Base-by-base conservation (phyloP, 768 basidiomycete genomes). In the Daedaleopsis nitida region DNA sequence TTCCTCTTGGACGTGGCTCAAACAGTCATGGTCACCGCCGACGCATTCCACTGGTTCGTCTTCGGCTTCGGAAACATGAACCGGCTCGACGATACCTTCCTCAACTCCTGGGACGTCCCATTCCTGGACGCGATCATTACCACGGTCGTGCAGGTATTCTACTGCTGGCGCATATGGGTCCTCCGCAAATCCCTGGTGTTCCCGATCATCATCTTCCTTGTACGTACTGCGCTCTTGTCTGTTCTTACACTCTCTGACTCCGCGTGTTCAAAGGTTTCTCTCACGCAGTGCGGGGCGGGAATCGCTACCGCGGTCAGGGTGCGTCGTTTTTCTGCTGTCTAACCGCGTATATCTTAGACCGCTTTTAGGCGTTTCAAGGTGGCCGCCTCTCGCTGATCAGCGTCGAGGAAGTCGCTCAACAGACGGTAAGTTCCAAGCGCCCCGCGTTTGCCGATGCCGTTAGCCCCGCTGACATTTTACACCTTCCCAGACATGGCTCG, bases 121-220 rank as follows among this genome's bases (percentile, higher is more conserved):
- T 34, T 61, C 43, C 45, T 61, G 54, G 27, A 43, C 24, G 55
- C 45, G 14, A 19, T 61, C 23, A 45, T 61, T 2, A 19, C 59
- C 24, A 44, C 53, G 34, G n/a, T 61, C 43, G 55, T 61, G 7
- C 59, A 61, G 39, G 56, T 42, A 8, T 56, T 55, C 54, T 61
- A 48, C 34, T 55, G 44, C 47, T 61, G 59, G 59, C 47, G 59
- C 21, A 61, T 61, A 11, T 61, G 45, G 19, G 48, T 37, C 21
- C 47, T 62, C 7, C 21, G 45, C 1, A 32, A 38, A 34, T 50
- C 60, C 10, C 39, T 21, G 2, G 24, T 62, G 12, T 21, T 62
- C 14, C 47, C 47, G 12, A 21, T 48, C 47, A 4, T 48, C 21
- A 48, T 48, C 23, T 43, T 43, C 12, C 5, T 43, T 5, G 42